Conservation (phyloP, 2,329 filamentous ascomycete species). For the Ceratocystis colombiana region DNA sequence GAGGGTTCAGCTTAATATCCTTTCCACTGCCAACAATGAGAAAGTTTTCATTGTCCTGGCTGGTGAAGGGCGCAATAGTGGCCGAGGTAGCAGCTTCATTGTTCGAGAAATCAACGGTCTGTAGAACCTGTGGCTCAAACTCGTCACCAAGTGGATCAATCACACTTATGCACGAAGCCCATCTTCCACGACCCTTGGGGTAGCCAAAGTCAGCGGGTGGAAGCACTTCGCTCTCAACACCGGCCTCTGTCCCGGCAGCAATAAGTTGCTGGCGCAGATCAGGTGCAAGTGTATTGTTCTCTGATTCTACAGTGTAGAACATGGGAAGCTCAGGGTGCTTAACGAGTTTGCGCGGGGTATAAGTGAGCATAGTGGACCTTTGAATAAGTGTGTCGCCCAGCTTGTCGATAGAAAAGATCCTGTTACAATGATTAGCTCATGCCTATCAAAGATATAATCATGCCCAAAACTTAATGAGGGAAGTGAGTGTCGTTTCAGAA, state of each 20-base stretch:
- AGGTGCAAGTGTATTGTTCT: slow-evolving; percentile 80
- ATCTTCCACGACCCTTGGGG: slow-evolving; percentile 70
- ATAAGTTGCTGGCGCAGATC: slow-evolving; percentile 67
- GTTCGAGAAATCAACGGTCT: slow-evolving; percentile 70
- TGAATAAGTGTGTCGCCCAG: slow-evolving; percentile 77
- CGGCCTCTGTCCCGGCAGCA: slow-evolving; percentile 58
- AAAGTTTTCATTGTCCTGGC: slow-evolving; percentile 80
- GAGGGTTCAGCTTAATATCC: slow-evolving; percentile 70
- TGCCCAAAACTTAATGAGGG: slow-evolving; percentile 27
- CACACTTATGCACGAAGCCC: slow-evolving; percentile 91
- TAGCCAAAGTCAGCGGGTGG: slow-evolving; percentile 82
- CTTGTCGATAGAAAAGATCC: slow-evolving; percentile 86
- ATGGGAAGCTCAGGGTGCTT: slow-evolving; percentile 79
- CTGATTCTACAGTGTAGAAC: slow-evolving; percentile 89
- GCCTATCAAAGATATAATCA: slow-evolving; percentile 20
- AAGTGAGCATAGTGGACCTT: slow-evolving; percentile 73
- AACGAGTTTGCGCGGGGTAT: slow-evolving; percentile 80
- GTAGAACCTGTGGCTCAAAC: slow-evolving; percentile 54
- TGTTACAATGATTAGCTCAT: slow-evolving; percentile 34
- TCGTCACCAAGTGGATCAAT: slow-evolving; percentile 54
- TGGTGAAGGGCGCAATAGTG: slow-evolving; percentile 73
- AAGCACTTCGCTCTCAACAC: slow-evolving; percentile 60
- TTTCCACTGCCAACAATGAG: slow-evolving; percentile 91
- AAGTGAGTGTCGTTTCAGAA: slow-evolving; percentile 56
- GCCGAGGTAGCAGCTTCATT: slow-evolving; percentile 89